Conservation (phyloP, 2,329 filamentous ascomycete species). For the Tympanopsis confertula region DNA sequence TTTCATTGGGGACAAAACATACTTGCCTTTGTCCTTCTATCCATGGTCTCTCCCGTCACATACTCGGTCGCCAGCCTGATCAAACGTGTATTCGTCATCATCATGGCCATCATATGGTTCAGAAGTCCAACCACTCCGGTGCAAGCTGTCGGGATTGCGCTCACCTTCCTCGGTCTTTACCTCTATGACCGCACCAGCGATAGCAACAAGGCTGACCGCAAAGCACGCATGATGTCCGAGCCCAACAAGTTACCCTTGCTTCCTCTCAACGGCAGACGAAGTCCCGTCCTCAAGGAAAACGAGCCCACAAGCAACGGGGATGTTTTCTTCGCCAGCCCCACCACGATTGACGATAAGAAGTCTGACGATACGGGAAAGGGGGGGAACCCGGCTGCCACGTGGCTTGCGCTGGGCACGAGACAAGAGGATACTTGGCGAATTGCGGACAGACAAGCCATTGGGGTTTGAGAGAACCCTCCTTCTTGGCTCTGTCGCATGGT, state of each 20-base stretch:
- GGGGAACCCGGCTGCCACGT: conserved; percentile 38
- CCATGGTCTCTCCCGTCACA: conserved; percentile 88
- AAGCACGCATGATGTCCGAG: conserved; percentile 56
- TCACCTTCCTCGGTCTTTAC: conserved; percentile 88
- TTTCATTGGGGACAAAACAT: conserved; percentile 97
- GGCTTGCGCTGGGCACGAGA: conserved; percentile 69
- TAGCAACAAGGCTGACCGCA: conserved; percentile 75
- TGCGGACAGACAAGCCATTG: conserved; percentile 23
- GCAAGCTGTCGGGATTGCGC: conserved; percentile 72
- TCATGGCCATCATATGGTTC: conserved; percentile 93
- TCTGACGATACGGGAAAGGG: conserved; percentile 37
- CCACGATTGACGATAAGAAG: conserved; percentile 34
- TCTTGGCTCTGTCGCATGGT: not conserved
- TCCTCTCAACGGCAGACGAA: too few species aligned
- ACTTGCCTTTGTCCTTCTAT: conserved; percentile 81
- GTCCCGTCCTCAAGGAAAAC: too few species aligned
- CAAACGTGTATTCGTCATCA: conserved; percentile 94
- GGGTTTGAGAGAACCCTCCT: not conserved
- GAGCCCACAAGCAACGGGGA: too few species aligned
- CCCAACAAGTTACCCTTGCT: too few species aligned
- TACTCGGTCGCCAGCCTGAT: conserved; percentile 94
- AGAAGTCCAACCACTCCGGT: conserved; percentile 73
- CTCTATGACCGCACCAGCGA: conserved; percentile 89
- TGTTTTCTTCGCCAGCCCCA: conserved; percentile 23
- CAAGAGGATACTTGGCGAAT: conserved; percentile 74